Conservation (phyloP, 2,329 filamentous ascomycete species). For the Ophiostoma pallidulum region DNA sequence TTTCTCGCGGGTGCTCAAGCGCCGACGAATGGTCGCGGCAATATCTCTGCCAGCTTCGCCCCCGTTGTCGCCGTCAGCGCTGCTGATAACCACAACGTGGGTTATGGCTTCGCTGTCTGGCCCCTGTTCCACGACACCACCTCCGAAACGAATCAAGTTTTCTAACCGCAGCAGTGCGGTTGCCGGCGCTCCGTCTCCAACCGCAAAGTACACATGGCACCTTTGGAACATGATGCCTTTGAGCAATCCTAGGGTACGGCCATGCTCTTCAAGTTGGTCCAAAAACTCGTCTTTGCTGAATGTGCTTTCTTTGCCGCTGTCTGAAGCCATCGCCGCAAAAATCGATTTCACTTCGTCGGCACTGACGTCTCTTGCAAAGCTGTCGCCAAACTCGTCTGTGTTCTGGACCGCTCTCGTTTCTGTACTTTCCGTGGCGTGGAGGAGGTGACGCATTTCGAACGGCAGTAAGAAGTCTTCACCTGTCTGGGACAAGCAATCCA, state of each 20-base stretch:
- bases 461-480: conserved; percentile 53
- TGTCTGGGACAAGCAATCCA: conserved; percentile 63
- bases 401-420: conserved; percentile 47
- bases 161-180: conserved; percentile 21
- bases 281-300: conserved; percentile 41
- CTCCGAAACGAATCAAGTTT: conserved; percentile 59
- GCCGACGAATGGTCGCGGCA: conserved; percentile 35
- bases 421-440: conserved; percentile 53
- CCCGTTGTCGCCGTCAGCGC: conserved; percentile 16
- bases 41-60: conserved; percentile 30
- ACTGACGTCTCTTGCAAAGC: conserved; percentile 58
- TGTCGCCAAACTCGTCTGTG: conserved; percentile 72
- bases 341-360: conserved; percentile 30
- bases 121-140: conserved; percentile 47
- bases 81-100: conserved; percentile 56
- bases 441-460: conserved; percentile 56
- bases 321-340: conserved; percentile 25
- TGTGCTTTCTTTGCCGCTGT: conserved; percentile 9
- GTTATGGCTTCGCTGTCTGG: conserved; percentile 50
- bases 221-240: conserved; percentile 44
- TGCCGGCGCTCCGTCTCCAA: conserved; percentile 7
- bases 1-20: conserved; percentile 34
- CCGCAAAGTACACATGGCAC: conserved; percentile 33
- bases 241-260: conserved; percentile 41
- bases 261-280: conserved; percentile 45